phyloP scores from a whole-genome alignment of 768 basidiomycete genomes.

The Suillus clintonianus region DNA sequence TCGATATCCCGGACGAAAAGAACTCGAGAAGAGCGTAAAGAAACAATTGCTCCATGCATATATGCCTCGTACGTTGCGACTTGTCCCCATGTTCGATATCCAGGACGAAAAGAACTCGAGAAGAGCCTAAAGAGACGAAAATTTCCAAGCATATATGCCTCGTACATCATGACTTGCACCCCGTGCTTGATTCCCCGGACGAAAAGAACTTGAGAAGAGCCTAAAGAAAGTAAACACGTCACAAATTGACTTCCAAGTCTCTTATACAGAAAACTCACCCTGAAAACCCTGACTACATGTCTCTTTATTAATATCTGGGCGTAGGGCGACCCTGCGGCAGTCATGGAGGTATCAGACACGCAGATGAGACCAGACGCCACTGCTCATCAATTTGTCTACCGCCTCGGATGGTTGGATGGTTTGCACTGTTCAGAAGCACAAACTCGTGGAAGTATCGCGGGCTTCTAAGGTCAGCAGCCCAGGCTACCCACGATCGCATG shows the following conservation, averaged over 20 bases:
- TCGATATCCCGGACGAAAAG: background rate
- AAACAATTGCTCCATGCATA: background rate
- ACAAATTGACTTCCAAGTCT: background rate
- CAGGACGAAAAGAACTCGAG: background rate
- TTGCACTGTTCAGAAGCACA: background rate
- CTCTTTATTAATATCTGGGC: background rate
- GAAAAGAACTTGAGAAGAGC: background rate
- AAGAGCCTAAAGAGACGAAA: background rate
- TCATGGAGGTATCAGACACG: background rate
- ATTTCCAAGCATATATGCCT: background rate
- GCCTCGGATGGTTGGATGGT: background rate
- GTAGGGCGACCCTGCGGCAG: background rate
- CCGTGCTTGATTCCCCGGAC: background rate
- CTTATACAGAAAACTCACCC: background rate
- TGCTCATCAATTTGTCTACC: background rate
- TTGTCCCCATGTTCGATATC: background rate
- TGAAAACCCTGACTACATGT: background rate
- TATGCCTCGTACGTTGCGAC: background rate
- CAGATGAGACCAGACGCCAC: background rate
- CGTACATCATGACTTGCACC: background rate
- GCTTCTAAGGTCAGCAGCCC: background rate
- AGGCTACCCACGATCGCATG: slow-evolving; percentile 1
- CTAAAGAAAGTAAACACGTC: background rate
- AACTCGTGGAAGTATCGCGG: slow-evolving; percentile 4
- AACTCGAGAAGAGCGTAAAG: background rate